Percentiles rank a stretch among this genome's conserved stretches.
phyloP scores from a whole-genome alignment of 192 early-diverging fungal genomes.

The Coemansia sp. region DNA sequence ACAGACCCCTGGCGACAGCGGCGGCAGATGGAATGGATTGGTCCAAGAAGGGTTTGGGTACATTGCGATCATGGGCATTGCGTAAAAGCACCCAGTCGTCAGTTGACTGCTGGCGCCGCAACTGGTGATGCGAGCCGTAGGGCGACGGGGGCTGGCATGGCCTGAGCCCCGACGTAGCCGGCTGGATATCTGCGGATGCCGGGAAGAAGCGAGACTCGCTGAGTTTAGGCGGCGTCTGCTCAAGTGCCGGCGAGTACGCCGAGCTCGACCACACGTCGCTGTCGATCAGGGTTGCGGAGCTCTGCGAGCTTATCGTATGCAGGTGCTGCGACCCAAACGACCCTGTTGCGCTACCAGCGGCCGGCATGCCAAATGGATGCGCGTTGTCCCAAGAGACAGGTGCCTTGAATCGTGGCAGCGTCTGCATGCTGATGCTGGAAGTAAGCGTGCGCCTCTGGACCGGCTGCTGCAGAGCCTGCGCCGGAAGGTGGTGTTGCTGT shows the following conservation, averaged over 20 bases:
- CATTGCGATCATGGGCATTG: not conserved
- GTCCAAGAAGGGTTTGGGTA: slow-evolving; percentile 1
- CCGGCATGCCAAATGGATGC: not conserved
- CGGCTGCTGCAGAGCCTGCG: slow-evolving; percentile 3
- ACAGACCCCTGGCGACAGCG: slow-evolving; percentile 1
- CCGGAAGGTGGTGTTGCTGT: not conserved
- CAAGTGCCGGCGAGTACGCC: not conserved
- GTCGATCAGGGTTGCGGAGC: slow-evolving; percentile 36
- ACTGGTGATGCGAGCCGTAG: slow-evolving; percentile 21
- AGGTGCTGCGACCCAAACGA: not conserved
- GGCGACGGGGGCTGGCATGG: not conserved
- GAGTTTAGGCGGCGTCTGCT: slow-evolving; percentile 1
- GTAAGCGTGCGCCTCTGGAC: slow-evolving; percentile 18
- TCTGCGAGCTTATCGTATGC: slow-evolving; percentile 15
- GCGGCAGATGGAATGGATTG: slow-evolving; percentile 1
- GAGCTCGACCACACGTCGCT: slow-evolving; percentile 33
- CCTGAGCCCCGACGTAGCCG: not conserved
- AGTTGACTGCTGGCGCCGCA: slow-evolving; percentile 39
- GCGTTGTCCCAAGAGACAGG: slow-evolving; percentile 23
- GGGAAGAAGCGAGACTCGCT: slow-evolving; percentile 40
- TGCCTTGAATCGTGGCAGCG: slow-evolving; percentile 26
- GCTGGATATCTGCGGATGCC: not conserved
- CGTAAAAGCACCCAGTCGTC: slow-evolving; percentile 33
- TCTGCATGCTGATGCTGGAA: slow-evolving; percentile 46
- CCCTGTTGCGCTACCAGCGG: not conserved